A percentile compares a stretch with the other conserved stretches of the same genome.
Evolutionary conservation across 495 filamentous ascomycete genomes (phyloP).

Genomic region (Tuber calosporum): DNA sequence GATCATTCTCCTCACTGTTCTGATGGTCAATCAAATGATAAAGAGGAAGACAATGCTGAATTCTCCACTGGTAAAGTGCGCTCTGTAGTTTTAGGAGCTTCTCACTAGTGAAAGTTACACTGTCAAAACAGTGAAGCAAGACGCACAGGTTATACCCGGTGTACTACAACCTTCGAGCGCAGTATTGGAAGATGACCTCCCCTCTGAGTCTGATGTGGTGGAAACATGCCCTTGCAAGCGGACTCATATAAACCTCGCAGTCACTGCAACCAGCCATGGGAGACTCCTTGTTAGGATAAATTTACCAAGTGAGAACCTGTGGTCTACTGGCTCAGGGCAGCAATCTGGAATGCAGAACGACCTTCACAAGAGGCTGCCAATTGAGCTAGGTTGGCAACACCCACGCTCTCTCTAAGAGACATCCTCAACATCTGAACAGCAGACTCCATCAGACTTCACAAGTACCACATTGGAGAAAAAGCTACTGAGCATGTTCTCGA

Average conservation of each 20-base stretch:
- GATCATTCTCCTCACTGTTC: not conserved
- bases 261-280: not conserved
- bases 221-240: not conserved
- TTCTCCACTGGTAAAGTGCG: too few species aligned
- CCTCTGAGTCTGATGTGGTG: not conserved
- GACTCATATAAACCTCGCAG: not conserved
- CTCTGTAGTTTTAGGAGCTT: not conserved
- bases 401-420: not conserved
- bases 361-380: not conserved
- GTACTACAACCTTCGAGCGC: fast-evolving
- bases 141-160: not conserved
- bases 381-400: not conserved
- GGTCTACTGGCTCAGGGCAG: not conserved
- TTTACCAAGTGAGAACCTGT: not conserved
- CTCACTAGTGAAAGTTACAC: not conserved
- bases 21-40: not conserved
- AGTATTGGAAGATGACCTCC: not conserved
- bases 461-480: too few species aligned
- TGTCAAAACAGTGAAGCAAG: not conserved
- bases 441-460: too few species aligned
- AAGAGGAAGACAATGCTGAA: not conserved
- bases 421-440: not conserved
- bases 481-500: too few species aligned
- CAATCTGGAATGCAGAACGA: not conserved
- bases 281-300: not conserved